Evolutionary conservation across 75 land plant genomes (phyloP), one percentile per base, ranked within the genome.

Genomic region (Isoetes taiwanensis): DNA sequence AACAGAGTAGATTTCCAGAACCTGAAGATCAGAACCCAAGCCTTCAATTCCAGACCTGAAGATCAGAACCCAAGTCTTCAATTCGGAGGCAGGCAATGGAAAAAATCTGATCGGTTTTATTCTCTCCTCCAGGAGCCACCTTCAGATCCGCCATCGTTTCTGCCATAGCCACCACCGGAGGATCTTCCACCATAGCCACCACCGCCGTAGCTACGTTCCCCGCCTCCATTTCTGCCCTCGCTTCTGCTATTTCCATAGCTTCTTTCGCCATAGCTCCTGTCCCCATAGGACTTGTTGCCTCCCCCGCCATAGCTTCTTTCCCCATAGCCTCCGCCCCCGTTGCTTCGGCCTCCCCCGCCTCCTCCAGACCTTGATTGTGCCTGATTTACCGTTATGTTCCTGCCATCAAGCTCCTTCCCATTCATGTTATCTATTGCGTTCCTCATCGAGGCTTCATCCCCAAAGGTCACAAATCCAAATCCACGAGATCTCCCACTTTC

Each of bases 361-460:
- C 74, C 68, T 14, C 70, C 63, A 8, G 67, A 52, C 1, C 80
- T 50, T 17, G 75, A 62, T 61, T 81, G 85, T 17, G 88, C 88
- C 58, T 78, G 78, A 56, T 78, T 77, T 9, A 84, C 88, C 2
- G 88, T 81, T 40, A 84, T 84, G 28, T 70, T 84, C 23, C 85
- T 54, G 2, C 88, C 88, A 46, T 84, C 78, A n/a, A 84, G 71
- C 43, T 69, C 73, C 64, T 74, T 76, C 1, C 88, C 88, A 68
- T 84, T 81, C 88, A 84, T 84, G 8, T 52, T 72, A 20, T 78
- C 78, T 21, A 84, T 84, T 5, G 88, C 88, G 2, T 78, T 76
- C 38, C 56, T 65, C 85, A 84, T 84, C 16, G 85, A 32, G 56
- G 75, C 61, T 69, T 84, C 85, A 1, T 61, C 69, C 6, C 56